Base-by-base conservation (phyloP, 352 stramenopile genomes). In the Phytopythium delawarense region DNA sequence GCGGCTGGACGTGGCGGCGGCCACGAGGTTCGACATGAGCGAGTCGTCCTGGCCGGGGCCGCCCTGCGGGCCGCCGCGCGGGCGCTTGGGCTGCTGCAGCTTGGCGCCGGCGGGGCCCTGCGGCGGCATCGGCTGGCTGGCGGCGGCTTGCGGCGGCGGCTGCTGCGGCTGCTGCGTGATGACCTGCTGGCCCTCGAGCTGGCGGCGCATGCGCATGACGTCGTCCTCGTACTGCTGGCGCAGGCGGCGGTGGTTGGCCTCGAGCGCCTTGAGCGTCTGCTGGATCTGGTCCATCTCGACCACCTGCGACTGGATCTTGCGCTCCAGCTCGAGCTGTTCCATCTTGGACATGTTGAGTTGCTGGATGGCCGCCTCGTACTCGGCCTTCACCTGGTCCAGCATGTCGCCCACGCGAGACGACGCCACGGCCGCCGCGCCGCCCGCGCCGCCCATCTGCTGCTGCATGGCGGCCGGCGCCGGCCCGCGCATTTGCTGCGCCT, bases 261-360 rank as follows among this genome's bases (percentile, higher is more conserved):
- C 86, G 13, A 94, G 72, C 30, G 79, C 84, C 75, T 93, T 92
- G 35, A 94, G 77, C 45, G 84, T 89, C 69, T 93, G 84, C 66
- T 94, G 86, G 65, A 94, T 92, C 72, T 93, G 84, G 72, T 94
- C 86, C 86, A 94, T 92, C 61, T 94, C 86, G 21, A 89, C 77
- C 49, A 93, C 83, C 63, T 94, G 86, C 40, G 83, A 87, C 64
- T 91, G 83, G 57, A 94, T 87, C 78, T 94, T 94, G 67, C 86
- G 86, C 66, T 94, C 84, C 65, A 93, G 76, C 61, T 92, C 86
- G n/a, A 92, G 78, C 65, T 93, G 84, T 60, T 93, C 86, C 76
- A 94, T 92, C 76, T 92, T 94, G 69, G 76, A 75, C 61, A 93
- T 92, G 69, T 93, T 92, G 2, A 94, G 76, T 63, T 94, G 86